Conservation (phyloP, 345 rosid genomes). For the Aquilaria sinensis region DNA sequence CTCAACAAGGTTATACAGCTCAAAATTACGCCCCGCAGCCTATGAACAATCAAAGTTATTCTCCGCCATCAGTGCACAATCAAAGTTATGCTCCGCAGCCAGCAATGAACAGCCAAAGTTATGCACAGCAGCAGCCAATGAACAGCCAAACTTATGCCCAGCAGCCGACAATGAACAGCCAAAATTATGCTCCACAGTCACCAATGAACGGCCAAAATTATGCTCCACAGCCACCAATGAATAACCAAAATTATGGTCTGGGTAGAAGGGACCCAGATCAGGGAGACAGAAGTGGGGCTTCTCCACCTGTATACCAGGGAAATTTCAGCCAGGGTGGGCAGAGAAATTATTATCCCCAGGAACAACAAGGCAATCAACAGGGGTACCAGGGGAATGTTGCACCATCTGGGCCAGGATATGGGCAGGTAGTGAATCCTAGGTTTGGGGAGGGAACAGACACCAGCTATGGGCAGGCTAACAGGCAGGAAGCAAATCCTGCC, state of each 20-base stretch:
- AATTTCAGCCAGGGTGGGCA: conserved; percentile 34
- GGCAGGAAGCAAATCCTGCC: conserved; percentile 27
- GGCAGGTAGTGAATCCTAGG: neutral
- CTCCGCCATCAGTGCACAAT: conserved; percentile 11
- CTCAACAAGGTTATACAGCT: conserved; percentile 37
- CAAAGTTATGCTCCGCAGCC: conserved; percentile 34
- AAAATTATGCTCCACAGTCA: conserved; percentile 32
- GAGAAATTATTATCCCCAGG: conserved; percentile 34
- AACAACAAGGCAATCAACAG: conserved; percentile 30
- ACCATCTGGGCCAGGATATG: conserved; percentile 10
- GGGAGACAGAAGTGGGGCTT: conserved; percentile 19
- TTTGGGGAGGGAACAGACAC: conserved; percentile 14
- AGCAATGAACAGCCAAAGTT: conserved; percentile 34
- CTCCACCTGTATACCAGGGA: conserved; percentile 28
- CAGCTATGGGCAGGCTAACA: conserved; percentile 35
- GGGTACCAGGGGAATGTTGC: conserved; percentile 32
- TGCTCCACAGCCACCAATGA: conserved; percentile 14
- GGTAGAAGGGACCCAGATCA: conserved; percentile 16
- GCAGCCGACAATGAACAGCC: conserved; percentile 32
- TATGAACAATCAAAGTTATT: conserved; percentile 24
- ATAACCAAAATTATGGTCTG: no score
- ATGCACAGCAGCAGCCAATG: conserved; percentile 19
- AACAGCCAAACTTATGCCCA: conserved; percentile 20
- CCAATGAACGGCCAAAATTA: conserved; percentile 28
- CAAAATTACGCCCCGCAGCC: conserved; percentile 19